A percentile compares a stretch with the other conserved stretches of the same genome.
Conservation (phyloP, 257 asterid species). For the Leptodermis oblonga region DNA sequence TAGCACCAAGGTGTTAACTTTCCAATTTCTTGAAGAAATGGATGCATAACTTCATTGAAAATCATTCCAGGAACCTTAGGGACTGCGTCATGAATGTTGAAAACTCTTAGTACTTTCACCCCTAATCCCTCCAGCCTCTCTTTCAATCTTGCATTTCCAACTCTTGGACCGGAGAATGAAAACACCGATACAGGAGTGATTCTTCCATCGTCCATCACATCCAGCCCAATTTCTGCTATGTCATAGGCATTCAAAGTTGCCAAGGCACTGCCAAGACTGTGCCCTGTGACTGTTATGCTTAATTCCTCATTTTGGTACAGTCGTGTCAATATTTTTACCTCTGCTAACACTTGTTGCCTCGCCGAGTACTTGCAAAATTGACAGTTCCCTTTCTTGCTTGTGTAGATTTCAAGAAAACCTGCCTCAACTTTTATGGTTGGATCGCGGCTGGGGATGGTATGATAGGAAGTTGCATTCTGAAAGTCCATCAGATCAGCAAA, state of each 20-base stretch:
- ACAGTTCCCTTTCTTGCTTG: neutral
- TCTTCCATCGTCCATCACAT: constrained; percentile 14
- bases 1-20: constrained; percentile 19
- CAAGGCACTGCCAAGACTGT: constrained; percentile 41
- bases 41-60: constrained; percentile 15
- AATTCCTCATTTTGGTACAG: constrained; percentile 31
- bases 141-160: constrained; percentile 24
- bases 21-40: neutral
- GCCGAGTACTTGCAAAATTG: constrained; percentile 26
- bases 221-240: constrained; percentile 35
- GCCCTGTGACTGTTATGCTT: constrained; percentile 42
- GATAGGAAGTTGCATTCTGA: neutral
- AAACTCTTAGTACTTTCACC: constrained; percentile 23
- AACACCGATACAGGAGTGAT: constrained; percentile 12
- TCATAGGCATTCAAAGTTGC: constrained; percentile 43
- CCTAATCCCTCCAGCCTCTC: constrained; percentile 17
- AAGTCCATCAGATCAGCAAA: constrained; percentile 10
- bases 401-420: constrained; percentile 16
- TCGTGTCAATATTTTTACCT: constrained; percentile 26
- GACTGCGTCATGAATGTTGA: constrained; percentile 15
- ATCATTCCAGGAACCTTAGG: constrained; percentile 16
- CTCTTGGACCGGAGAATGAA: constrained; percentile 27
- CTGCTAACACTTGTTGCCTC: constrained; percentile 32
- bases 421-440: constrained; percentile 18
- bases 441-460: constrained; percentile 8